Percentiles rank a stretch among this genome's conserved stretches.
phyloP scores from a whole-genome alignment of 768 basidiomycete genomes.

The Pleurotus eryngii region DNA sequence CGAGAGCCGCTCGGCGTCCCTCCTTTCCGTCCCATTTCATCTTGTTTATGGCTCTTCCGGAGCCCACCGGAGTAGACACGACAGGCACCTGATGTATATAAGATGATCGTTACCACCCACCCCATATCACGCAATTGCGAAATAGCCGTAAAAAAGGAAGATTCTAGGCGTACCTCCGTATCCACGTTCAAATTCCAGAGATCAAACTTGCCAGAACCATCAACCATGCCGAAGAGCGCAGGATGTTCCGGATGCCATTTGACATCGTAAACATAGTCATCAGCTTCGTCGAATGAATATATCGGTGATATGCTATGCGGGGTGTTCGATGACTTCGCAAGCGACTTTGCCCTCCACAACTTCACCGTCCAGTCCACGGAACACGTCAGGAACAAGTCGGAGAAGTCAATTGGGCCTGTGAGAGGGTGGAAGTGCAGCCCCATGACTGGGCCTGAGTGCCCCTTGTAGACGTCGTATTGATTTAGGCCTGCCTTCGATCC shows the following conservation, averaged over 20 bases:
- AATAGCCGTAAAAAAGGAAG: background rate
- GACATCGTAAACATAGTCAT: constrained; percentile 98
- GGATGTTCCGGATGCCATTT: constrained; percentile 98
- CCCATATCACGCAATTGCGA: background rate
- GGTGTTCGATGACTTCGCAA: constrained; percentile 68
- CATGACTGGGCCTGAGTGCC: constrained; percentile 91
- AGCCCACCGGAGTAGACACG: constrained; percentile 79
- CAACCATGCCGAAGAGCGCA: constrained; percentile 88
- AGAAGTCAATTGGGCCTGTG: constrained; percentile 89
- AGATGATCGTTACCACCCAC: background rate
- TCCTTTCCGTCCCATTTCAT: constrained; percentile 93
- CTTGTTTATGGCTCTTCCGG: constrained; percentile 89
- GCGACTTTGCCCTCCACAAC: constrained; percentile 83
- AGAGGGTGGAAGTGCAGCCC: constrained; percentile 94
- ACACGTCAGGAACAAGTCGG: constrained; percentile 88
- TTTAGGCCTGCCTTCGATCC: constrained; percentile 96
- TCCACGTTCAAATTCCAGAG: constrained; percentile 98
- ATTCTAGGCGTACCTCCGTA: constrained; percentile 69
- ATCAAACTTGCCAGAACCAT: constrained; percentile 94
- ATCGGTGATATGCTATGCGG: constrained; percentile 65
- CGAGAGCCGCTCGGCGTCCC: constrained; percentile 84
- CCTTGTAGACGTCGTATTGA: constrained; percentile 88
- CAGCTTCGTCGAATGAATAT: constrained; percentile 95
- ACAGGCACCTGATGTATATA: constrained; percentile 68
- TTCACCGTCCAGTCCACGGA: constrained; percentile 99